A percentile compares a stretch with the other conserved stretches of the same genome.
Conservation (phyloP, 2,329 filamentous ascomycete species). For the Tricladium varicosporioides region DNA sequence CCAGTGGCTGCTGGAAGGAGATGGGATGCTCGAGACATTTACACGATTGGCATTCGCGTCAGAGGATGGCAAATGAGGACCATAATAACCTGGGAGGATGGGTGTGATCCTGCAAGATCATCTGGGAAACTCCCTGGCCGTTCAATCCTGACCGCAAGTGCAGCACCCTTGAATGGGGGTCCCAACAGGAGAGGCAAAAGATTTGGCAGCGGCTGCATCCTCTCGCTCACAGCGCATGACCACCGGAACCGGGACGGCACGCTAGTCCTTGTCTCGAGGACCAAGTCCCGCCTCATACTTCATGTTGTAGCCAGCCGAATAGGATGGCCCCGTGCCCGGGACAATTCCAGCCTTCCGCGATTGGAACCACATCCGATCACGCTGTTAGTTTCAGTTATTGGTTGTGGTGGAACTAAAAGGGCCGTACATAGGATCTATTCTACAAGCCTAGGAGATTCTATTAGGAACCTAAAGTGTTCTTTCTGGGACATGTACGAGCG, state of each 20-base stretch:
- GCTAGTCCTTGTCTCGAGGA: background rate
- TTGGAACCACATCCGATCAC: background rate
- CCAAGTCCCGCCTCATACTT: background rate
- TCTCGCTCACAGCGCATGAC: background rate
- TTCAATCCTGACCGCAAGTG: background rate
- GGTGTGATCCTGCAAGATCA: background rate
- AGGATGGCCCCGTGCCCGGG: background rate
- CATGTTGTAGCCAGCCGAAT: background rate
- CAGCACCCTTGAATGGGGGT: background rate
- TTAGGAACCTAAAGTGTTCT: background rate
- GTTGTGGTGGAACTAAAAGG: background rate
- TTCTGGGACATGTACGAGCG: background rate
- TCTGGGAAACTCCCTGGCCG: background rate
- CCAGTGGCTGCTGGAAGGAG: background rate
- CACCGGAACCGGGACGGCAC: background rate
- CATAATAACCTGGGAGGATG: background rate
- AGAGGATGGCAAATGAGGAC: background rate
- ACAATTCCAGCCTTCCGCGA: background rate
- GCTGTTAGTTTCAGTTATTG: background rate
- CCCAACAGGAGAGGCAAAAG: background rate
- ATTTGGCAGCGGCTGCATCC: background rate
- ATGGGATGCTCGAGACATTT: background rate
- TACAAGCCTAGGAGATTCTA: background rate
- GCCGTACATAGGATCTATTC: background rate
- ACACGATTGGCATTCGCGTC: background rate